Base-by-base conservation (phyloP, 1,284 basidiomycete species). In the Trametes polyzona region DNA sequence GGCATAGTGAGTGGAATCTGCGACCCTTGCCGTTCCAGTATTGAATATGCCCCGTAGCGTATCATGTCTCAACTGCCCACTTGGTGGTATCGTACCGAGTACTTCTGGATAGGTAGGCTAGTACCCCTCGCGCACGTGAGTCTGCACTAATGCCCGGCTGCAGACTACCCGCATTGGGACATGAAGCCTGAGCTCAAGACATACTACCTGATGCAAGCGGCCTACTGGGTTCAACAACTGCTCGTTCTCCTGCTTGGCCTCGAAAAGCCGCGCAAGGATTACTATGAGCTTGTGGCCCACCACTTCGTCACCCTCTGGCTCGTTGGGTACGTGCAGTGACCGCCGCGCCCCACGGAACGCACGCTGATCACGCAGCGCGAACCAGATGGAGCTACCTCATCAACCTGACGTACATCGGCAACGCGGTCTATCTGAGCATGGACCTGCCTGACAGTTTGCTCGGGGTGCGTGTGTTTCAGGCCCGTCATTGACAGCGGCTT, bases 241-340 rank as follows among this genome's bases (percentile, higher is more conserved):
- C 76, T 98, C 30, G 89, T 99, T 12, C 83, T 98, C 33, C 77
- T 92, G 1, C 80, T 96, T 12, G 79, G 87, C 35, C 83, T 98
- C 16, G 96, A 98, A 73, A 97, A 96, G 71, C 96, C 96, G 0
- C 84, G 96, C 52, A 96, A 95, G 73, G 96, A 98, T 73, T 95
- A 92, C 71, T 71, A 76, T 32, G 96, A 98, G 73, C 86, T 98
- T 11, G 84, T 97, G 14, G 85, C 78, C 2, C 87, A 96, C 74
- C 97, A 99, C 72, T 68, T 95, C 44, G 95, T 99, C 48, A 98
- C 97, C 0, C 81, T 99, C 23, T 99, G 96, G 95, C 82, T 99
- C 24, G 86, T 99, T 47, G 90, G 90, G 87, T 91, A 14, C 43
- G 61, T 30, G 10, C 26, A 5, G 71, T 47, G 79, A 70, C 6